Evolutionary conservation across 1,139 yeast genomes (phyloP), one percentile per base, ranked within the genome.

Genomic region (Sugiyamaella japonica): DNA sequence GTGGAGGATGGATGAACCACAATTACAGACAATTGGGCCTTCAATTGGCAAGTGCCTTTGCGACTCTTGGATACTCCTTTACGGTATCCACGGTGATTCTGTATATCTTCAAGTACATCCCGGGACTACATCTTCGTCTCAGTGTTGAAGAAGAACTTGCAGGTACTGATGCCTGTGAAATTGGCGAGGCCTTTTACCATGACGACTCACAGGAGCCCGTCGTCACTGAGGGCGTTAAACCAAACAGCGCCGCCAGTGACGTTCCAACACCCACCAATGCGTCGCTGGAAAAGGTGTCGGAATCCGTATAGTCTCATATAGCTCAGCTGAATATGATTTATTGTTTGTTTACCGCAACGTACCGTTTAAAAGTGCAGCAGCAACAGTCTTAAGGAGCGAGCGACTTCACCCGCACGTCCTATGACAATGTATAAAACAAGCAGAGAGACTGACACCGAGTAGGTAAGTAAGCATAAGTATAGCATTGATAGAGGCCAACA

Each of bases 1-100:
- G 69, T 37, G 96, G 97, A 66, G 98, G 99, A 56, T 91, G 99
- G 98, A 75, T 91, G 67, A 89, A 89, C 78, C 95, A 89, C 70
- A 84, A 90, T 78, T 91, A 80, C 74, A 80, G 76, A 56, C 98
- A 91, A 78, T 84, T 91, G 60, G 97, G 97, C 58, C 89, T 85
- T 77, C 98, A 91, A 77, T 78, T 91, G 63, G 97, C 98, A 44
- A 97, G 89, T 53, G 79, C 86, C 61, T 76, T 79, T 59, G 79
- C 96, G 23, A 82, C 85, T 58, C 84, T 85, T 59, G 82, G 82
- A 29, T 91, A 95, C 93, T 80, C 96, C 10, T 89, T 89, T 67
- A 79, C 75, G 13, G 80, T 90, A 53, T 89, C 97, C 38, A 79
- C 86, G 4, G 76, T 88, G 55, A 78, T 91, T 51, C 79, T 93